Evolutionary conservation across 2,329 filamentous ascomycete species (phyloP), one percentile per base, ranked within the genome.

Genomic region (Neofusicoccum laricinum): DNA sequence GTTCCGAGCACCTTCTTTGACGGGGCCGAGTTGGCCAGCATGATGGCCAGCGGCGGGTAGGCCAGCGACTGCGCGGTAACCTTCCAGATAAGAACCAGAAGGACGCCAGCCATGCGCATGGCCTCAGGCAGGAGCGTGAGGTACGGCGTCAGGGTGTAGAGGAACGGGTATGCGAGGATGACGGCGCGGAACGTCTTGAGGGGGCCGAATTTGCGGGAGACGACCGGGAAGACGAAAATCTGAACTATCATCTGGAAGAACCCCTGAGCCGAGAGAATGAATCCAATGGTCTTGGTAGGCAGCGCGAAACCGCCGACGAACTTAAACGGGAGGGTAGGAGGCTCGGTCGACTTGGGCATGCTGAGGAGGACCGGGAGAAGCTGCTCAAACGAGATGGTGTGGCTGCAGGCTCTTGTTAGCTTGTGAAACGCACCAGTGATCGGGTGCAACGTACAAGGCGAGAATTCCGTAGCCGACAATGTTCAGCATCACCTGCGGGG

Each of bases 361-460:
- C 91, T 94, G 73, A 99, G 86, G 70, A 99, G 92, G 1, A 97
- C 91, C 0, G 95, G 94, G 70, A 98, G 88, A 55, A 98, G 85
- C 73, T 97, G 91, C 77, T 99, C 95, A 71, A 96, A 95, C 0
- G 93, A 96, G 78, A 99, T 97, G 12, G 94, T 97, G 79, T 98
- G 94, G 80, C 93, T 97, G 72, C 45, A 67, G 36, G n/a, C 40
- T 40, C 34, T 19, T 36, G 65, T 69, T 66, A 69, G 63, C 71
- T 58, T 69, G 69, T 66, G 67, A 57, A 64, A 64, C 63, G 66
- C 59, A 25, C 36, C 40, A 40, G 21, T 40, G 21, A 46, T 69
- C 25, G 67, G 64, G 48, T 32, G 25, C 36, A 63, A 89, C 92
- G 86, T 85, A 97, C 93, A 96, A 97, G 68, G 94, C 94, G 66